A percentile compares a stretch with the other conserved stretches of the same genome.
phyloP scores from a whole-genome alignment of 805 yeast genomes.

The Myxozyma mucilagina region DNA sequence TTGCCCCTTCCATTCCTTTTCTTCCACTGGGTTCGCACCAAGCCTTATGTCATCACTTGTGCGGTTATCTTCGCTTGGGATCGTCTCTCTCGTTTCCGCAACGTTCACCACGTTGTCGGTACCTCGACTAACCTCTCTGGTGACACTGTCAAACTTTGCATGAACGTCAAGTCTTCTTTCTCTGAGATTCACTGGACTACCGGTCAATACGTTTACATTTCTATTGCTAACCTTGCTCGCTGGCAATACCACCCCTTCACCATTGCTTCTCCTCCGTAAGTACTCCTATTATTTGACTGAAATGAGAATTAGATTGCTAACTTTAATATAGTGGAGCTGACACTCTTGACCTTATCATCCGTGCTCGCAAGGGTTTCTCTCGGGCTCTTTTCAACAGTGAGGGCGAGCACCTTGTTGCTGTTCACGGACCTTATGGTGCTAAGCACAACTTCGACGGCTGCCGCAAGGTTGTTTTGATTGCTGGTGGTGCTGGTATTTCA shows the following conservation, averaged over 20 bases:
- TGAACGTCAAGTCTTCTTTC: constrained; percentile 29
- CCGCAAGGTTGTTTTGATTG: constrained; percentile 34
- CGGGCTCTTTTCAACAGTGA: constrained; percentile 25
- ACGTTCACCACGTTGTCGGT: constrained; percentile 29
- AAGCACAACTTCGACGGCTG: constrained; percentile 28
- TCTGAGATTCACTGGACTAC: constrained; percentile 33
- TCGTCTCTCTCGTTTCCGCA: constrained; percentile 26
- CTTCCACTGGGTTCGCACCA: constrained; percentile 32
- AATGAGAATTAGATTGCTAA: background rate
- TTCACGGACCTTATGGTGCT: constrained; percentile 31
- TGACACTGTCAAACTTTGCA: constrained; percentile 30
- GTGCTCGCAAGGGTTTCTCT: constrained; percentile 40
- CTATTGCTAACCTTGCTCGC: constrained; percentile 27
- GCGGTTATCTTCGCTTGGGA: constrained; percentile 32
- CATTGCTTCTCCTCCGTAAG: constrained; percentile 31
- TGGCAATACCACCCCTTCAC: constrained; percentile 33
- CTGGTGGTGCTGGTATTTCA: constrained; percentile 42
- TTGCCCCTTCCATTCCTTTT: constrained; percentile 30
- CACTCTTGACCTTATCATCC: constrained; percentile 36
- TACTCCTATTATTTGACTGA: background rate
- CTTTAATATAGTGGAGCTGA: constrained; percentile 23
- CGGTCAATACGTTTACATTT: constrained; percentile 32
- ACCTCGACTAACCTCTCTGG: constrained; percentile 26
- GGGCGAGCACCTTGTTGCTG: constrained; percentile 30
- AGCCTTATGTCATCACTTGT: constrained; percentile 31